Base-by-base conservation (phyloP, 164 flowering plant genomes). In the Echeveria elegans region DNA sequence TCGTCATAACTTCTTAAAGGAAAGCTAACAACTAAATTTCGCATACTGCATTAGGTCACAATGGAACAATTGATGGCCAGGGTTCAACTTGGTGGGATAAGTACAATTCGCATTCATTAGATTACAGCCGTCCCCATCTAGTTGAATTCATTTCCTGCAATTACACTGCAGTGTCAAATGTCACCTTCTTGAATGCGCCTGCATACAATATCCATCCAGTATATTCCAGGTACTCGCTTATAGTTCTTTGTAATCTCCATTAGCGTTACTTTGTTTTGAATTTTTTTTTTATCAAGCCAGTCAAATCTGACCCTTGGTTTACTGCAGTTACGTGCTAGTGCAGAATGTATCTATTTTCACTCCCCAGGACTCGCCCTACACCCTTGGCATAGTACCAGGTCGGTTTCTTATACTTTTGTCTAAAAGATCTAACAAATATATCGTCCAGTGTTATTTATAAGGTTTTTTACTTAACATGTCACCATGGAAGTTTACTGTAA, bases 61-160 rank as follows among this genome's bases (percentile, higher is more conserved):
- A 92, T 80, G 99, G 97, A 65, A 88, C 96, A 26, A 79, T 94
- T 7, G 89, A 94, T 76, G 99, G 99, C 11, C 97, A 88, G 73
- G 99, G 99, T 70, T 81, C 86, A 9, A 77, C 81, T 66, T 94
- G 99, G 99, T 94, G 99, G 99, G 90, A 88, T 38, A 77, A 71
- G 82, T 78, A 73, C 72, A 73, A 48, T 16, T 77, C 85, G 41
- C 79, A 80, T 71, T 79, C 87, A 18, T 75, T 91, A 64, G 88
- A 89, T 67, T 81, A 86, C 72, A 91, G 88, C 64, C 88, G 97
- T 6, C 99, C 99, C 19, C 84, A 88, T 71, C 88, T 94, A 38
- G 87, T 94, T 15, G 99, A 94, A 67, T 76, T 91, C 40, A 69
- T 80, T 19, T 63, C 70, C 32, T 91, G 89, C 40, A 72, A 74